Evolutionary conservation across 2,329 filamentous ascomycete species (phyloP).

Genomic region (Neofusicoccum cordaticola): DNA sequence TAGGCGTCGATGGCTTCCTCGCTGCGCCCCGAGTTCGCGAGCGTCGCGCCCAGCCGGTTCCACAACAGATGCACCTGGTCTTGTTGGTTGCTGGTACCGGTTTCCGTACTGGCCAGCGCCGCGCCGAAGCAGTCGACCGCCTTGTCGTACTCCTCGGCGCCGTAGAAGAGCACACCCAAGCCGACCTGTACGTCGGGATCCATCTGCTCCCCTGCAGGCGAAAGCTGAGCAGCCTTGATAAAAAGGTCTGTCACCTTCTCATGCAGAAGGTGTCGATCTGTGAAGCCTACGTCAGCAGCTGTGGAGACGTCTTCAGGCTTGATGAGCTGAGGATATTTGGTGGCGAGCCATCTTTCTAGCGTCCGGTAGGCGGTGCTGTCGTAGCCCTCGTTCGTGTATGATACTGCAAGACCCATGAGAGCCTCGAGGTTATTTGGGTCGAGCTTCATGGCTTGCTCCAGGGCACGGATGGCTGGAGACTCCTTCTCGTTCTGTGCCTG

Average conservation of each 20-base stretch:
- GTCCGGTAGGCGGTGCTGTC: constrained; percentile 96
- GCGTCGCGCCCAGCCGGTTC: constrained; percentile 93
- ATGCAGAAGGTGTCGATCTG: constrained; percentile 84
- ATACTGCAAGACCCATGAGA: constrained; percentile 92
- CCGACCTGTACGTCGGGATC: constrained; percentile 98
- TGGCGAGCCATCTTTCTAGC: constrained; percentile 92
- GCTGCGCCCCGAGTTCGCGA: constrained; percentile 88
- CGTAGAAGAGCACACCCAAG: constrained; percentile 94
- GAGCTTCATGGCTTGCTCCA: constrained; percentile 85
- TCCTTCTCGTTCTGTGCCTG: constrained; percentile 99
- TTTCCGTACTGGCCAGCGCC: constrained; percentile 80
- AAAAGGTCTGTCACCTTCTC: constrained; percentile 88
- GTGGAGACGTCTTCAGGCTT: constrained; percentile 62
- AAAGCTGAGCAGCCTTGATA: constrained; percentile 87
- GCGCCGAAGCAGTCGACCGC: constrained; percentile 97
- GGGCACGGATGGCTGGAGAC: constrained; percentile 85
- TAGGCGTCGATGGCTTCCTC: constrained; percentile 98
- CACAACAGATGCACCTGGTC: constrained; percentile 90
- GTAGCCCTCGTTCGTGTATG: constrained; percentile 98
- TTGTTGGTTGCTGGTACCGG: constrained; percentile 77
- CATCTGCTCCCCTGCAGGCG: constrained; percentile 90
- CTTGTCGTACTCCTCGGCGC: constrained; percentile 96
- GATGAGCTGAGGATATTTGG: constrained; percentile 84
- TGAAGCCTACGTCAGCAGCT: constrained; percentile 85
- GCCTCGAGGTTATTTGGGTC: constrained; percentile 85